Base-by-base conservation (phyloP, 176 grass and related monocot species). In the Aegilops umbellulata region DNA sequence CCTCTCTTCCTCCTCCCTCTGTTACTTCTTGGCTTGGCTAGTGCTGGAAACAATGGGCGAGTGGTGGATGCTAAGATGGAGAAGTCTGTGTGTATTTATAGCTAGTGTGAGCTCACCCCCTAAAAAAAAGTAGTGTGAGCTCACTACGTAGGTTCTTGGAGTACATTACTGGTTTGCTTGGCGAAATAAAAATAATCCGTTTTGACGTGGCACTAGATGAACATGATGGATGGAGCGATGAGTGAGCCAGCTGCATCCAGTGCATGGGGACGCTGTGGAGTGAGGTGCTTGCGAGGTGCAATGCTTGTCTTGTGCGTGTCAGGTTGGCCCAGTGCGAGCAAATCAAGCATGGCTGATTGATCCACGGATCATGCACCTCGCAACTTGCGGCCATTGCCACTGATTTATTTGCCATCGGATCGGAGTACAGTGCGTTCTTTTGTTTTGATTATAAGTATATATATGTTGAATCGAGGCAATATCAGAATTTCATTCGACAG, bases 241-340 rank as follows among this genome's bases (percentile, higher is more conserved):
- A 41, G 32, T 23, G 68, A 57, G 81, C n/a, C 55, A 72, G 75
- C 65, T 74, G 39, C 78, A n/a, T 66, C 23, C 17, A 44, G 23
- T 80, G 58, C 62, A 83, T 78, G 30, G 64, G 53, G 0, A 34
- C 35, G 38, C 81, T 30, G 34, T 42, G 51, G 23, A 83, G 51
- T 53, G 49, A 53, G 16, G 47, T 51, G 47, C 6, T 14, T 61
- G 69, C n/a, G 67, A 80, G 35, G 2, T 17, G 60, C 74, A 38
- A 15, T 27, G 79, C 32, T 87, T 87, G 78, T 82, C 86, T 67
- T 5, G 69, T 16, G 23, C 24, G 32, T 15, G 69, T 76, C 70
- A 69, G 80, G 47, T 60, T 82, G 62, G 80, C 13, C 86, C 32
- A 77, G 78, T 39, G n/a, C 66, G 19, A 76, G 46, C 64, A 38